Evolutionary conservation across 768 basidiomycete species (phyloP), one percentile per base, ranked within the genome.

Genomic region (Termitomyces sp.): DNA sequence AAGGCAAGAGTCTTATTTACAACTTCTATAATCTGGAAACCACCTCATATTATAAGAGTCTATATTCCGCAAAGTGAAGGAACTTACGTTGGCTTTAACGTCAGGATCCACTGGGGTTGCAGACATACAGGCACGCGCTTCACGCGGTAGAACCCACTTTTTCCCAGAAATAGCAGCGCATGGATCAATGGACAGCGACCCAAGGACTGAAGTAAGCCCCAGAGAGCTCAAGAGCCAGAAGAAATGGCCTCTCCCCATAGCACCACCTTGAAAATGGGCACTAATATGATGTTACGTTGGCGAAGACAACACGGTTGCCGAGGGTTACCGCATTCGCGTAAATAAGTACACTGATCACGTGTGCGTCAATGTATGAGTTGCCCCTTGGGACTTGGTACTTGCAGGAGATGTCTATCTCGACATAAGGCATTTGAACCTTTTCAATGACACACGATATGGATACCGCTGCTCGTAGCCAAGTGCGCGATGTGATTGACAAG

Each of bases 1-100:
- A 87, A 84, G 14, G 79, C 76, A 25, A 85, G 67, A 0, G 82
- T 83, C 66, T 81, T 83, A 63, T 77, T 84, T 25, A 83, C 72
- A 12, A 82, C 82, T 55, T 85, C 79, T 50, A 85, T 73, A 43
- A 81, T 76, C 83, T 85, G 56, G 5, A 35, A n/a, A 45, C 2
- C 11, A 17, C 5, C 23, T 37, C 17, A 34, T 4, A 17, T 7
- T 8, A 8, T 54, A n/a, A 44, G 2, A 54, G 25, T 12, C n/a
- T 25, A 35, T 31, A 19, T 12, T 37, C 19, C 17, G 8, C 25
- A 17, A n/a, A 43, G 29, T 29, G 10, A 42, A 14, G 42, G 53
- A 27, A 82, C 83, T 54, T 63, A 84, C 83, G 64, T 84, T 85
- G 47, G 73, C 69, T 66, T 82, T 82, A 49, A 81, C 70, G 0